These are phyloP conservation scores for Fusarium tupiense DNA, from an alignment of 2,329 filamentous ascomycete species.

Conservation along the genomic window DNA sequence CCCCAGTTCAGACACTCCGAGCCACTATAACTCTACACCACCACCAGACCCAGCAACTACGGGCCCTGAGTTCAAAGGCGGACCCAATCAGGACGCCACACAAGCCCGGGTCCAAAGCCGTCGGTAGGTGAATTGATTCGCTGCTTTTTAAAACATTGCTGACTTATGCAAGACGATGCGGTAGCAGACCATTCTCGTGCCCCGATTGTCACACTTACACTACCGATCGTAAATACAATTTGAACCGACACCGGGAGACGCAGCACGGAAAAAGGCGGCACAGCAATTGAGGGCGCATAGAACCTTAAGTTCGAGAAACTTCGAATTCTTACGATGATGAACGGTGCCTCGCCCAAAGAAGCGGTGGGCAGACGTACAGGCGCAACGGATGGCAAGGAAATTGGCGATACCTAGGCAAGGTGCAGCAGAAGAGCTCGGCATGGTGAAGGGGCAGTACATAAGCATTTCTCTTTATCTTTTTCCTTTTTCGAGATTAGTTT, in stretches of 20 bases:
- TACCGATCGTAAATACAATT: not conserved
- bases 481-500: not conserved
- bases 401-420: not conserved
- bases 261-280: not conserved
- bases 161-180: rapidly evolving
- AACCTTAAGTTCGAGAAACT: not conserved
- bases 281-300: rapidly evolving
- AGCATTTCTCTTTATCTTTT: not conserved
- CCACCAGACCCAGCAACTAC: not conserved
- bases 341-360: no score
- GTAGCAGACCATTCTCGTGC: rapidly evolving
- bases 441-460: no score
- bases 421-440: not conserved
- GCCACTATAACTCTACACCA: not conserved
- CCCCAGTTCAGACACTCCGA: not conserved
- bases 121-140: not conserved
- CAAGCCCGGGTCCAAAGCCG: not conserved
- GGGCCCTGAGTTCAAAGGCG: not conserved
- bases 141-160: not conserved
- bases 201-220: not conserved
- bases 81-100: rapidly evolving
- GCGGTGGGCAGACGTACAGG: not conserved
- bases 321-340: not conserved
- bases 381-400: not conserved
- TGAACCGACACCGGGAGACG: not conserved